Conservation (phyloP, 345 rosid species). For the Lepidium aucheri region DNA sequence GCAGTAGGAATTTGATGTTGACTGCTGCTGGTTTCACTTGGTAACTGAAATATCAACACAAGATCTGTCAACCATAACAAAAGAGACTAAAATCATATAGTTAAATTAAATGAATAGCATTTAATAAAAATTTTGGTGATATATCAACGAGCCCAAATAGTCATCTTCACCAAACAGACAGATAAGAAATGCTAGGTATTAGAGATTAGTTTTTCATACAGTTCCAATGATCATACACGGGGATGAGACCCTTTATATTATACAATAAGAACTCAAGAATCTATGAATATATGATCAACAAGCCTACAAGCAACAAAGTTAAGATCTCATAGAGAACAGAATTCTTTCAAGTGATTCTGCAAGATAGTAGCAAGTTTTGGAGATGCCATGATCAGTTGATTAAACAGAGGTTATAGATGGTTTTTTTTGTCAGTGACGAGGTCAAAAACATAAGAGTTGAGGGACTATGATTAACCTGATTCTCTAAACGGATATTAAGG, state of each 20-base stretch:
- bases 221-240: neutral
- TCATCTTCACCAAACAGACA: neutral
- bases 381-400: neutral
- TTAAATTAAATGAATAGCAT: neutral
- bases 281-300: neutral
- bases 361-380: neutral
- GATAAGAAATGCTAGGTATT: neutral
- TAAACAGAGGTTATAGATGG: neutral
- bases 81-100: neutral
- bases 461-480: conserved; percentile 48
- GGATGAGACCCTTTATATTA: neutral
- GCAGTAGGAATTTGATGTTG: conserved; percentile 51
- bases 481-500: conserved; percentile 62
- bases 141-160: neutral
- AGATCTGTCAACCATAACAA: conserved; percentile 7
- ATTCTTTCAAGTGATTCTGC: neutral
- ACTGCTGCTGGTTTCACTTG: conserved; percentile 29
- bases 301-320: neutral
- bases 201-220: neutral
- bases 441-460: neutral
- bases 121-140: neutral
- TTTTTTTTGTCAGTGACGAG: neutral
- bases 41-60: conserved; percentile 29
- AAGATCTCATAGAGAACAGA: neutral
- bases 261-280: neutral